phyloP scores from a whole-genome alignment of 148 eudicot species.

The Oxyria digyna region DNA sequence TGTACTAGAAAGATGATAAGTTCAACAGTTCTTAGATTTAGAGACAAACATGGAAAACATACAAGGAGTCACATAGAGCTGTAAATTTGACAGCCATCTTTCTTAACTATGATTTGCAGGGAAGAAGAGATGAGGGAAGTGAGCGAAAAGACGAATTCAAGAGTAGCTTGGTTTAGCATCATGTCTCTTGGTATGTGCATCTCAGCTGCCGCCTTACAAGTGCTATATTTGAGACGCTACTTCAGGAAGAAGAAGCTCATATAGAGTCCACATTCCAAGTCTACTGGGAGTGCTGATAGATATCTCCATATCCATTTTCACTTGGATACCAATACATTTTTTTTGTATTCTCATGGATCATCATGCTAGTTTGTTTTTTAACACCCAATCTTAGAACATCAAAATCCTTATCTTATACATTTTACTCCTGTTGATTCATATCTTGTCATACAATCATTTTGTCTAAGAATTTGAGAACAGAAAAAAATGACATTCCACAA shows the following conservation, averaged over 20 bases:
- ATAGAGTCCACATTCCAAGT: constrained; percentile 12
- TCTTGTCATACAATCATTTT: not conserved
- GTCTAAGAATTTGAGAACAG: not conserved
- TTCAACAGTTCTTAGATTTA: not conserved
- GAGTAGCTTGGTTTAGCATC: constrained; percentile 64
- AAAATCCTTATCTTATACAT: not conserved
- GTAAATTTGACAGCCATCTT: not conserved
- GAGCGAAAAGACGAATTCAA: constrained; percentile 46
- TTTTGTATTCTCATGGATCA: not conserved
- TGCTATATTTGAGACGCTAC: constrained; percentile 48
- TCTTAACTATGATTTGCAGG: constrained; percentile 21
- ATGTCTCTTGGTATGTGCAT: constrained; percentile 58
- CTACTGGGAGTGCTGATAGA: not conserved
- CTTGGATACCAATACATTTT: constrained; percentile 3
- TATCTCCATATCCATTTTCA: not conserved
- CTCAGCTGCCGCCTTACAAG: constrained; percentile 35
- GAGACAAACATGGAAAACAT: not conserved
- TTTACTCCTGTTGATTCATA: not conserved
- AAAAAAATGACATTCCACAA: not conserved
- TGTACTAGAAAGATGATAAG: not conserved
- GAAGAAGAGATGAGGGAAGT: constrained; percentile 68
- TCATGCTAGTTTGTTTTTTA: not conserved
- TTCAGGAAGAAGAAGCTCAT: constrained; percentile 73
- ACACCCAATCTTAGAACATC: not conserved
- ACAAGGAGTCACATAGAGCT: not conserved